Conservation (phyloP, 1,139 yeast genomes). For the Ogataea hybrid region DNA sequence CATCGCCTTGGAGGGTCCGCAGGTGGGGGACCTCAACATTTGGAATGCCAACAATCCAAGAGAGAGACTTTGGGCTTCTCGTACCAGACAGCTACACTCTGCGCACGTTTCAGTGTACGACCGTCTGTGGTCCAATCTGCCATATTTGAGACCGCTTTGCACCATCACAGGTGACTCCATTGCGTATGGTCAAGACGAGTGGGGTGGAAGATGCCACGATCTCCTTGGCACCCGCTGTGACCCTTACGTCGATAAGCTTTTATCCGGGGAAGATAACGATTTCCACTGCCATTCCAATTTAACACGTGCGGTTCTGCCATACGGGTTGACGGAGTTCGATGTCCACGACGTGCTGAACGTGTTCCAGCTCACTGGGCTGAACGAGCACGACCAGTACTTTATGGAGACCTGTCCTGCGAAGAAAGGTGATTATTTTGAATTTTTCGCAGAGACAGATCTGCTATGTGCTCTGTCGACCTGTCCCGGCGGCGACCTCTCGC, state of each 20-base stretch:
- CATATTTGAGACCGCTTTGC: constrained; percentile 59
- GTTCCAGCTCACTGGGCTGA: constrained; percentile 67
- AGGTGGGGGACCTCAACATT: constrained; percentile 65
- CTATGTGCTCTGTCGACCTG: constrained; percentile 66
- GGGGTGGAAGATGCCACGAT: constrained; percentile 68
- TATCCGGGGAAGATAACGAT: constrained; percentile 64
- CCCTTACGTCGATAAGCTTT: constrained; percentile 62
- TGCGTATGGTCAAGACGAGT: constrained; percentile 55
- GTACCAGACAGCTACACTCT: constrained; percentile 66
- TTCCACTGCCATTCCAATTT: constrained; percentile 67
- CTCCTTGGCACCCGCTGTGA: constrained; percentile 68
- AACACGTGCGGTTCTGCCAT: constrained; percentile 55
- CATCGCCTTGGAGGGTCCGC: constrained; percentile 67
- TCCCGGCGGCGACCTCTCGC: constrained; percentile 68
- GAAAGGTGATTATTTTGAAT: constrained; percentile 57
- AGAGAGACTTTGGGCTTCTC: constrained; percentile 67
- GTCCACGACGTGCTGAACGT: constrained; percentile 70
- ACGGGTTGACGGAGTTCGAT: constrained; percentile 61
- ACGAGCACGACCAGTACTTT: constrained; percentile 63
- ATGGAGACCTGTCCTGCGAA: constrained; percentile 70
- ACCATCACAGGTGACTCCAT: constrained; percentile 63
- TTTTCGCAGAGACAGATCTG: constrained; percentile 65
- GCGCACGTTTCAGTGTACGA: constrained; percentile 64
- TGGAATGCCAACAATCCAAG: constrained; percentile 62
- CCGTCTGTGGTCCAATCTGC: constrained; percentile 62